Evolutionary conservation across 371 early-diverging fungal genomes (phyloP).

Genomic region (Mortierella sp.): DNA sequence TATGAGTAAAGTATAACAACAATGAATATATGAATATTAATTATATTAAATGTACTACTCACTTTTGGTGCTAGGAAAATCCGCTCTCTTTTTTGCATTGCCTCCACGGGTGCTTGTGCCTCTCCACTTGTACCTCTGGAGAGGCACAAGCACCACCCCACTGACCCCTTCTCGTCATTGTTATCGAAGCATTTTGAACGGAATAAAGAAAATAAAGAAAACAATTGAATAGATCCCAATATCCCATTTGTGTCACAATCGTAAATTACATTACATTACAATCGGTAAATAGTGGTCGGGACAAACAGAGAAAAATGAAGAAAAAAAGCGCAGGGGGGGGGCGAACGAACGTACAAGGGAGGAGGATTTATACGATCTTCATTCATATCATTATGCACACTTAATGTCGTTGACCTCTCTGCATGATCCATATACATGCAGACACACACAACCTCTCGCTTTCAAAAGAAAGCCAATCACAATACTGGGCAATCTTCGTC

Average conservation of each 20-base stretch:
- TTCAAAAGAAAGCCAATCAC: background rate
- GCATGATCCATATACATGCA: slow-evolving; percentile 6
- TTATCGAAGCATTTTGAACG: background rate
- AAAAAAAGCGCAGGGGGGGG: slow-evolving; percentile 1
- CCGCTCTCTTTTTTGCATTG: no score
- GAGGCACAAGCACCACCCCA: no score
- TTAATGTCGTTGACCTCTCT: slow-evolving; percentile 5
- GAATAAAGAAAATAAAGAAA: background rate
- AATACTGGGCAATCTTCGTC: background rate
- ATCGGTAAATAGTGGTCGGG: background rate
- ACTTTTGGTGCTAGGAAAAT: no score
- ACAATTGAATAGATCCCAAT: background rate
- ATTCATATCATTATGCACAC: slow-evolving; percentile 1
- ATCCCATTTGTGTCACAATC: slow-evolving; percentile 13
- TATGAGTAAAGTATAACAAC: background rate
- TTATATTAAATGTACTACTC: background rate
- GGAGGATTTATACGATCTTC: slow-evolving; percentile 12
- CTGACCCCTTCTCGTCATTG: background rate
- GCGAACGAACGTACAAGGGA: background rate
- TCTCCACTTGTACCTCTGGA: no score
- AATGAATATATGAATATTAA: background rate
- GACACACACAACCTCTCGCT: background rate
- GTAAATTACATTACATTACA: slow-evolving; percentile 23
- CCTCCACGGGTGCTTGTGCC: background rate
- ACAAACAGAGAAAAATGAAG: background rate